Percentiles rank a stretch among this genome's conserved stretches.
phyloP scores from a whole-genome alignment of 371 early-diverging fungal genomes.

The Mortierella sp. region DNA sequence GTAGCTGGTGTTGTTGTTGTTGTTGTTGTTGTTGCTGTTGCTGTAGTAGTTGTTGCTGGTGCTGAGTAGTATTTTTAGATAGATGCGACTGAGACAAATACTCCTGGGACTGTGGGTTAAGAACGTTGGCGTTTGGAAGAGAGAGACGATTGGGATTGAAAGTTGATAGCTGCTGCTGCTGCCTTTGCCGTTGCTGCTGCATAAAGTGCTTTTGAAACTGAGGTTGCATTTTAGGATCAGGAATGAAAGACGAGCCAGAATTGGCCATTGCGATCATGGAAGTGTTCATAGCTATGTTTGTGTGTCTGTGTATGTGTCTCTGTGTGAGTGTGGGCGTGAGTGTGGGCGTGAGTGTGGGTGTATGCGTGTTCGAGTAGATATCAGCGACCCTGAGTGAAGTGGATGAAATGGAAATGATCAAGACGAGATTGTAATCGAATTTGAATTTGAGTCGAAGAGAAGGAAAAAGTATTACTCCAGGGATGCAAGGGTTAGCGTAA shows the following conservation, averaged over 20 bases:
- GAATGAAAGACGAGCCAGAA: conserved; percentile 8
- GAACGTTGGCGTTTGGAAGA: conserved; percentile 16
- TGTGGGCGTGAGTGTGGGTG: too few species aligned
- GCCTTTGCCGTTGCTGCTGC: conserved; percentile 19
- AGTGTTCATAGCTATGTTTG: neutral
- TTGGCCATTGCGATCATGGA: neutral
- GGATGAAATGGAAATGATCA: too few species aligned
- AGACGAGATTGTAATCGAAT: too few species aligned
- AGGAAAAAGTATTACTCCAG: too few species aligned
- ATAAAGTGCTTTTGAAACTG: conserved; percentile 18
- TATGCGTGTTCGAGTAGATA: too few species aligned
- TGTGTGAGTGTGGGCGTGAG: too few species aligned
- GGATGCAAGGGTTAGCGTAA: too few species aligned
- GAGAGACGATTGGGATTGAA: conserved; percentile 38
- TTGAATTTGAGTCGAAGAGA: too few species aligned
- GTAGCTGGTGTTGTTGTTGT: conserved; percentile 19
- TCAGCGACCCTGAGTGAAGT: too few species aligned
- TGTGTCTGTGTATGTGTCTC: too few species aligned
- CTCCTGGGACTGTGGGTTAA: conserved; percentile 8
- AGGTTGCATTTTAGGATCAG: conserved; percentile 17
- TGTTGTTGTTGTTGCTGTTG: conserved; percentile 22
- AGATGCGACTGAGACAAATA: neutral
- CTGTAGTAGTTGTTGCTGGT: conserved; percentile 9
- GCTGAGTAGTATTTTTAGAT: neutral
- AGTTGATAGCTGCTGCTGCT: conserved; percentile 24